A percentile compares a stretch with the other conserved stretches of the same genome.
Evolutionary conservation across 495 filamentous ascomycete genomes (phyloP).

Genomic region (Lasiosphaeria ovina): DNA sequence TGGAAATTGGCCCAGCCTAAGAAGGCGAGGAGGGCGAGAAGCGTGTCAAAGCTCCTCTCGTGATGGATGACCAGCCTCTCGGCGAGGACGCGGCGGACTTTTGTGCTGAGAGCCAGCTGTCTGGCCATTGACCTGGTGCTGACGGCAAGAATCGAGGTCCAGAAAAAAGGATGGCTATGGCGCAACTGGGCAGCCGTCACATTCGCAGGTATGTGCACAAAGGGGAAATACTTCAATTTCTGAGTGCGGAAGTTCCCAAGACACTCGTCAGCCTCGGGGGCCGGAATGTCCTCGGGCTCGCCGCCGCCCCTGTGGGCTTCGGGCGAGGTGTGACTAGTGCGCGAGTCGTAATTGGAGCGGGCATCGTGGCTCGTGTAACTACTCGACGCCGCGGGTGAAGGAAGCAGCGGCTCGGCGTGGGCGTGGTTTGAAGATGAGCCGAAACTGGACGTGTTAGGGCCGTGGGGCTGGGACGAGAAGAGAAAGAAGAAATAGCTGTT

Average conservation of each 20-base stretch:
- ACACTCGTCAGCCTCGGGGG: conserved; percentile 39
- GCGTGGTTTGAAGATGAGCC: too few relatives aligned
- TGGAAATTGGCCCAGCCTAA: conserved; percentile 38
- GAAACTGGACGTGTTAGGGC: too few relatives aligned
- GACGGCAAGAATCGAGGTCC: conserved; percentile 51
- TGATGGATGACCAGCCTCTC: conserved; percentile 43
- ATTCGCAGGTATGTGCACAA: conserved; percentile 38
- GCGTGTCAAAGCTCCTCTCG: conserved; percentile 48
- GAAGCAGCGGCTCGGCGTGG: too few relatives aligned
- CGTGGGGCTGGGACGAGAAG: too few relatives aligned
- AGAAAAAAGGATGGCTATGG: conserved; percentile 49
- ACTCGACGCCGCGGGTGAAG: too few relatives aligned
- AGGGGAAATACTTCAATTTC: conserved; percentile 43
- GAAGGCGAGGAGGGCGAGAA: conserved; percentile 50
- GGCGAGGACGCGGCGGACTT: conserved; percentile 42
- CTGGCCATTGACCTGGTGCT: conserved; percentile 30
- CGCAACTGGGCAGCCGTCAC: conserved; percentile 46
- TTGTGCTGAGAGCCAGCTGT: conserved; percentile 36
- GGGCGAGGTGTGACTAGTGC: too few relatives aligned
- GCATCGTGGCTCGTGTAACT: too few relatives aligned
- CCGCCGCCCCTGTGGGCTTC: too few relatives aligned
- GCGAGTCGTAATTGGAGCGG: too few relatives aligned
- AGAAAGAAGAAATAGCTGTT: too few relatives aligned
- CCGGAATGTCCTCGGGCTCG: conserved; percentile 15
- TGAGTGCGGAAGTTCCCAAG: conserved; percentile 38